Percentiles rank a stretch among this genome's conserved stretches.
Evolutionary conservation across 306 rosid genomes (phyloP).

Genomic region (Lablab purpureus): DNA sequence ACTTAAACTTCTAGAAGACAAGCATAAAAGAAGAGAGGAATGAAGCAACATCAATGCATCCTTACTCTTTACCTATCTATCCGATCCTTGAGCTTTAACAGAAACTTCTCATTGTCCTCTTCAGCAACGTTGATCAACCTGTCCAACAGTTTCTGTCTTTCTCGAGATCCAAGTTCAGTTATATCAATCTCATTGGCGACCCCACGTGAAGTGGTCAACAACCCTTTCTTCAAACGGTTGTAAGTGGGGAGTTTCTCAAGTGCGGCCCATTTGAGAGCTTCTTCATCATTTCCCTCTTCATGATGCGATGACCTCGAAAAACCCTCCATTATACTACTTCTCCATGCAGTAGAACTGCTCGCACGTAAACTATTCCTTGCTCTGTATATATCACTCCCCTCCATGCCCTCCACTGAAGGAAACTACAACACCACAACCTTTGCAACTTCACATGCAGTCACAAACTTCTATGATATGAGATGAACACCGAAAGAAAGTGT

Average conservation of each 20-base stretch:
- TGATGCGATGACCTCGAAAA: constrained; percentile 55
- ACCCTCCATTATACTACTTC: constrained; percentile 48
- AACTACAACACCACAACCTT: background rate
- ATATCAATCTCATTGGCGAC: constrained; percentile 61
- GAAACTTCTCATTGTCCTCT: constrained; percentile 58
- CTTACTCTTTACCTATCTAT: constrained; percentile 62
- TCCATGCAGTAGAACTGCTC: constrained; percentile 53
- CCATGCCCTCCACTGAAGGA: constrained; percentile 47
- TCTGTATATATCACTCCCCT: constrained; percentile 49
- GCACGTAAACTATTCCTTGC: constrained; percentile 49
- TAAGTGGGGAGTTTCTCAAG: constrained; percentile 80
- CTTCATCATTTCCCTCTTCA: constrained; percentile 62
- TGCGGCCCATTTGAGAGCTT: constrained; percentile 77
- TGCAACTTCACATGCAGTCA: background rate
- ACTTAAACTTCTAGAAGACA: background rate
- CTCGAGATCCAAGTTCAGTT: constrained; percentile 55
- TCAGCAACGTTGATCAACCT: constrained; percentile 55
- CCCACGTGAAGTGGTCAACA: constrained; percentile 59
- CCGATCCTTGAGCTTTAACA: constrained; percentile 66
- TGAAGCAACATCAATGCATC: background rate
- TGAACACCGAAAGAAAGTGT: background rate
- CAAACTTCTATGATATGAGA: background rate
- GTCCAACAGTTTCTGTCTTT: constrained; percentile 51
- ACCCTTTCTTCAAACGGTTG: constrained; percentile 72
- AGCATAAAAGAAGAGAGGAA: background rate